phyloP scores from a whole-genome alignment of 805 yeast genomes.

The Blastobotrys robertii region DNA sequence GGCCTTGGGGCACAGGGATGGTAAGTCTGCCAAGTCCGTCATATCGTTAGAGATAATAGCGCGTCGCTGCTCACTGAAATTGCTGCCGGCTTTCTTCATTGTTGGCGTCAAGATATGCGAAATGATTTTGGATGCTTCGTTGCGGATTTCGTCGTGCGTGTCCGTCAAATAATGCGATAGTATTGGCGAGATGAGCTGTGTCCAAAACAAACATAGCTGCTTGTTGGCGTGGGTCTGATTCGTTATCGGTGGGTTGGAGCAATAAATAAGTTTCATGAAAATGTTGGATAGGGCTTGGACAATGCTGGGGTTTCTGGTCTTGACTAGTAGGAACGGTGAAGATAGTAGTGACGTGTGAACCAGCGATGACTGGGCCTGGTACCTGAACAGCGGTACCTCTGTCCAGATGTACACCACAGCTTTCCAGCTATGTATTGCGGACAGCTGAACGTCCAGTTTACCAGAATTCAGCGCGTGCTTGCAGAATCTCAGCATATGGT shows the following conservation, averaged over 20 bases:
- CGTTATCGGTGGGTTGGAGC: not conserved
- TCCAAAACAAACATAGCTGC: too few relatives aligned
- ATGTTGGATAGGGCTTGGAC: conserved; percentile 3
- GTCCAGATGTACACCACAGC: conserved; percentile 13
- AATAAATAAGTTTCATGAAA: not conserved
- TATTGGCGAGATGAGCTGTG: too few relatives aligned
- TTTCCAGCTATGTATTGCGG: conserved; percentile 14
- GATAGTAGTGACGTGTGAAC: conserved; percentile 5
- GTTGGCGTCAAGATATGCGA: too few relatives aligned
- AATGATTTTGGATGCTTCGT: too few relatives aligned
- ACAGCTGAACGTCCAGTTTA: conserved; percentile 8
- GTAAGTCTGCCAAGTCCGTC: not conserved
- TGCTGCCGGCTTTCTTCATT: not conserved
- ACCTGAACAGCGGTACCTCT: conserved; percentile 1
- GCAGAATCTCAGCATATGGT: conserved; percentile 8
- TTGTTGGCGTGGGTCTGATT: too few relatives aligned
- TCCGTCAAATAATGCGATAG: too few relatives aligned
- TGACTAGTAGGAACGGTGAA: conserved; percentile 10
- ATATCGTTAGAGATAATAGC: not conserved
- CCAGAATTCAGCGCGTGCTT: conserved; percentile 10
- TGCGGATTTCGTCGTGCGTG: too few relatives aligned
- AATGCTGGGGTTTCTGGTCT: conserved; percentile 7
- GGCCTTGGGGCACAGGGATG: too few relatives aligned
- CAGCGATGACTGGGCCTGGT: conserved; percentile 1
- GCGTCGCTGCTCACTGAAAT: not conserved